Conservation (phyloP, 352 stramenopile genomes). For the Vaucheria bursata region DNA sequence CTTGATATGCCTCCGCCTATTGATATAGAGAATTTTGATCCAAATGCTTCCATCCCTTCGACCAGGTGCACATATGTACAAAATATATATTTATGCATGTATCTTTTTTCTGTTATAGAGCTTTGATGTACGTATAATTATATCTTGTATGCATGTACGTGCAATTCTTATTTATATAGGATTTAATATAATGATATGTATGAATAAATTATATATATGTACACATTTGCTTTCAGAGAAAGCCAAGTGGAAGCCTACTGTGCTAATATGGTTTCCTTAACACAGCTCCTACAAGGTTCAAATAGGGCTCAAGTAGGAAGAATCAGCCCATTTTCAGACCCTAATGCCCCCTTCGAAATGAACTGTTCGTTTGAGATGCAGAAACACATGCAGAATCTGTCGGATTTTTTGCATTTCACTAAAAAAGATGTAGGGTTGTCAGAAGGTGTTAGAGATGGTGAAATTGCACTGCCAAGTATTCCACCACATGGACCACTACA, state of each 20-base stretch:
- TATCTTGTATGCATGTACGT: too few relatives aligned
- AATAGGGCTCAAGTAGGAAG: background rate
- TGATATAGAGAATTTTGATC: background rate
- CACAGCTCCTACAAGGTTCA: background rate
- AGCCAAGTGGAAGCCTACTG: conserved; percentile 10
- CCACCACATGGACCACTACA: background rate
- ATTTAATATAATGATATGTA: too few relatives aligned
- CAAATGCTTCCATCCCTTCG: background rate
- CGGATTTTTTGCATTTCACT: background rate
- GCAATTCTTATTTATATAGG: too few relatives aligned
- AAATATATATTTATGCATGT: too few relatives aligned
- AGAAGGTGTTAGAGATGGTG: conserved; percentile 7
- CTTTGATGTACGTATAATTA: too few relatives aligned
- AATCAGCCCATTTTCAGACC: background rate
- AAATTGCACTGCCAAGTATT: background rate
- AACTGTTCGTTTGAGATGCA: background rate
- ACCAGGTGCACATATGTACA: too few relatives aligned
- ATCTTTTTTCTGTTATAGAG: too few relatives aligned
- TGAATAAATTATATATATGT: too few relatives aligned
- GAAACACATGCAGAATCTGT: background rate
- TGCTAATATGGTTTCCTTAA: background rate
- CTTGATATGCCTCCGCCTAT: conserved; percentile 4
- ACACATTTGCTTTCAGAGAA: conserved; percentile 2
- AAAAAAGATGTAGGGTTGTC: background rate
- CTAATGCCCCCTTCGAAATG: background rate